Evolutionary conservation across 208 protist species (phyloP).

Genomic region (Spironucleus salmonicida): DNA sequence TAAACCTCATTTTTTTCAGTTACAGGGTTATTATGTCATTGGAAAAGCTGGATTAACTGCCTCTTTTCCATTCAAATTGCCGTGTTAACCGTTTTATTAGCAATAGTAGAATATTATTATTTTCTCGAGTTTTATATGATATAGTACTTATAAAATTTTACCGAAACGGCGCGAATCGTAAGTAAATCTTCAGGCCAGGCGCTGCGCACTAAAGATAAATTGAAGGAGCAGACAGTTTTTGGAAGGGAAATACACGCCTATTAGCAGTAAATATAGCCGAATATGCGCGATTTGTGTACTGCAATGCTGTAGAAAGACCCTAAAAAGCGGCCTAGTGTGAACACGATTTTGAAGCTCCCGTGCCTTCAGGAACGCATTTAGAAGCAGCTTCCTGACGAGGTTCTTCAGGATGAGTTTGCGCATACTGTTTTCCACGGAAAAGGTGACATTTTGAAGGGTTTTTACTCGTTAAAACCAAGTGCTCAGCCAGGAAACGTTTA

Average conservation of each 20-base stretch:
- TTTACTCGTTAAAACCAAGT: not conserved
- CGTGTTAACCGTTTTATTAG: no score
- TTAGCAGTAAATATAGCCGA: constrained; percentile 57
- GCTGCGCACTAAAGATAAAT: no score
- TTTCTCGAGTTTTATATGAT: no score
- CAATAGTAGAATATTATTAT: no score
- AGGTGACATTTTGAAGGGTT: not conserved
- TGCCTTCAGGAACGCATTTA: constrained; percentile 45
- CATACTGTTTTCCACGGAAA: constrained; percentile 43
- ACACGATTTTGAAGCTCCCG: constrained; percentile 44
- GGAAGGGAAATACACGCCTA: constrained; percentile 56
- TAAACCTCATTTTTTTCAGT: no score
- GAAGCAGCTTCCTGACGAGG: constrained; percentile 32
- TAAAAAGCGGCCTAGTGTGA: constrained; percentile 43
- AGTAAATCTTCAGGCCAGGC: no score
- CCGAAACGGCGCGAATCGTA: no score
- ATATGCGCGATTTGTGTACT: constrained; percentile 40
- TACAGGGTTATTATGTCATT: no score
- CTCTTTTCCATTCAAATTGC: no score
- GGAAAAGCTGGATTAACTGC: no score
- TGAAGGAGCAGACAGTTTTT: no score
- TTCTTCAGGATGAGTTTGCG: constrained; percentile 35
- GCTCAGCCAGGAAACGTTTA: not conserved
- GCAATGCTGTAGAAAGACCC: constrained; percentile 47
- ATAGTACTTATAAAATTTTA: no score